These are phyloP conservation scores for Calonectria hawksworthii DNA, from an alignment of 2,329 filamentous ascomycete species.

Conservation along the genomic window DNA sequence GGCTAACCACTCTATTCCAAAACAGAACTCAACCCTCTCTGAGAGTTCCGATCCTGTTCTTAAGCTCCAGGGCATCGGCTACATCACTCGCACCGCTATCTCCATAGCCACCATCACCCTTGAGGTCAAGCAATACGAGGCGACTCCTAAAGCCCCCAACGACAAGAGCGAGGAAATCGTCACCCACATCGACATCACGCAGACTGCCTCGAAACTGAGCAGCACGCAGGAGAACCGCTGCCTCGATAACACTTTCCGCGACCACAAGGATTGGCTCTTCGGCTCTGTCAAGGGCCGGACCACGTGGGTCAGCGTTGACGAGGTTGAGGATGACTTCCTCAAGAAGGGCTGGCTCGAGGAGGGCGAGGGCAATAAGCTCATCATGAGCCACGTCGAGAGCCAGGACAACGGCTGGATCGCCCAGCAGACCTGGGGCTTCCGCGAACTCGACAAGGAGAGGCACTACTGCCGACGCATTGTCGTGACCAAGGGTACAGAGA, in stretches of 20 bases:
- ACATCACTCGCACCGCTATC: constrained; percentile 80
- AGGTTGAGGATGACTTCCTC: constrained; percentile 69
- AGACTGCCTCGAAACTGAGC: constrained; percentile 79
- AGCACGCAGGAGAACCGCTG: constrained; percentile 72
- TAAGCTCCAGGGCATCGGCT: constrained; percentile 79
- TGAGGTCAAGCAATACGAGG: constrained; percentile 68
- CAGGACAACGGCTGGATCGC: constrained; percentile 67
- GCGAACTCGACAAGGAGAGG: constrained; percentile 65
- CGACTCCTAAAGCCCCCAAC: constrained; percentile 57
- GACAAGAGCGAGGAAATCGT: constrained; percentile 54
- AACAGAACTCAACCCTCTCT: constrained; percentile 81
- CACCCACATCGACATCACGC: constrained; percentile 79
- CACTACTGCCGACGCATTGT: constrained; percentile 68
- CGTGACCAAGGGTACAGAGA: constrained; percentile 64
- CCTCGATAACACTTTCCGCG: constrained; percentile 66
- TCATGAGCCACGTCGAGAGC: constrained; percentile 75
- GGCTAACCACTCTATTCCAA: constrained; percentile 19
- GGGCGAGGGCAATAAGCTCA: constrained; percentile 70
- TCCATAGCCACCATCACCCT: constrained; percentile 78
- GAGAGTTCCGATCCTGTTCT: constrained; percentile 78
- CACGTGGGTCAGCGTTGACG: constrained; percentile 61
- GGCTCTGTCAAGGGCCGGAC: constrained; percentile 76
- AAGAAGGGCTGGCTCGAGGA: constrained; percentile 72
- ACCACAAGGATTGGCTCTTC: constrained; percentile 85
- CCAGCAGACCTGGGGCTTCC: constrained; percentile 73